A percentile compares a stretch with the other conserved stretches of the same genome.
These are phyloP conservation scores for Suillus fuscotomentosus DNA, from an alignment of 768 basidiomycete genomes.

Conservation along the genomic window DNA sequence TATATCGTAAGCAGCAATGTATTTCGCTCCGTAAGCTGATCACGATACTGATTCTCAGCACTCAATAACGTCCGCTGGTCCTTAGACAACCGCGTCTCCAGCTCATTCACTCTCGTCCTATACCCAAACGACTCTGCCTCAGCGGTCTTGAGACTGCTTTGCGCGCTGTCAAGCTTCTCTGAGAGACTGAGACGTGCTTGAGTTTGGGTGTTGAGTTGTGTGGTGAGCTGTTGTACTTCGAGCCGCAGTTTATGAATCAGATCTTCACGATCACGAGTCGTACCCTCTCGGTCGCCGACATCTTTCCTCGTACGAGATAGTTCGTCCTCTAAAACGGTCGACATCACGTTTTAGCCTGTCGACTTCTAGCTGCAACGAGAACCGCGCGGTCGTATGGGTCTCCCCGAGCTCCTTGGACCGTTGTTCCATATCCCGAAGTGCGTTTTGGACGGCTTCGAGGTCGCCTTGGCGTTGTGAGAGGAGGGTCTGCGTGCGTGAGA, in stretches of 20 bases:
- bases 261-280: slow-evolving; percentile 66
- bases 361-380: slow-evolving; percentile 86
- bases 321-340: slow-evolving; percentile 76
- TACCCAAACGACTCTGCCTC: slow-evolving; percentile 66
- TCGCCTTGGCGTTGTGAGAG: slow-evolving; percentile 76
- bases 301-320: slow-evolving; percentile 69
- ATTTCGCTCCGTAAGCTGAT: slow-evolving; percentile 92
- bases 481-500: slow-evolving; percentile 59
- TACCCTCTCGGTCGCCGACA: slow-evolving; percentile 62
- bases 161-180: slow-evolving; percentile 82
- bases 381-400: slow-evolving; percentile 76
- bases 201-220: slow-evolving; percentile 78
- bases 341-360: slow-evolving; percentile 86
- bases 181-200: slow-evolving; percentile 83
- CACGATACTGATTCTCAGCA: slow-evolving; percentile 80
- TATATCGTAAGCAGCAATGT: slow-evolving; percentile 89
- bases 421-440: slow-evolving; percentile 67
- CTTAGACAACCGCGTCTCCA: slow-evolving; percentile 79
- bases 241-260: slow-evolving; percentile 73
- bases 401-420: slow-evolving; percentile 83
- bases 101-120: slow-evolving; percentile 62
- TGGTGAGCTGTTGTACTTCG: slow-evolving; percentile 78
- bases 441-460: slow-evolving; percentile 66
- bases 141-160: slow-evolving; percentile 57
- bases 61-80: slow-evolving; percentile 72